A percentile compares a stretch with the other conserved stretches of the same genome.
phyloP scores from a whole-genome alignment of 306 rosid genomes.

The Vigna reflexopilosa region DNA sequence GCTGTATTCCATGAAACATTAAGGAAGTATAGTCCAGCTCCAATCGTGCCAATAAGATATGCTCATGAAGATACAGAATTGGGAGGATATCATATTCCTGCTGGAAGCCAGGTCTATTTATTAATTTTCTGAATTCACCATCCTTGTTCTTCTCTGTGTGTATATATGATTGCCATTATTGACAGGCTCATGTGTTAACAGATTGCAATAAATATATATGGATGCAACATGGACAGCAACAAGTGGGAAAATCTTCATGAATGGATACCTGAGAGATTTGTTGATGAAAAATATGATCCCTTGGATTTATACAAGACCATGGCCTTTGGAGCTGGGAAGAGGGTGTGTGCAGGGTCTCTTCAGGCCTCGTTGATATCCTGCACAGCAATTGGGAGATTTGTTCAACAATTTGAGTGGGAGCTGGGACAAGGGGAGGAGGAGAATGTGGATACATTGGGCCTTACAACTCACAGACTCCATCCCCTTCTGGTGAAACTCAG shows the following conservation, averaged over 20 bases:
- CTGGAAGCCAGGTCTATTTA: constrained; percentile 76
- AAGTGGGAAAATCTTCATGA: constrained; percentile 74
- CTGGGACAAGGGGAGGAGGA: constrained; percentile 77
- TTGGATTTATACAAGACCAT: constrained; percentile 83
- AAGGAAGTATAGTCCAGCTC: constrained; percentile 80
- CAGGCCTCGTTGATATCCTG: constrained; percentile 75
- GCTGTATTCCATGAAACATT: constrained; percentile 94
- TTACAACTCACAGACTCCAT: constrained; percentile 79
- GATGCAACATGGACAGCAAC: constrained; percentile 82
- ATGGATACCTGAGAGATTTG: constrained; percentile 93
- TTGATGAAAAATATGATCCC: constrained; percentile 65
- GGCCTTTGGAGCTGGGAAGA: constrained; percentile 98
- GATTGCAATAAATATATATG: constrained; percentile 91
- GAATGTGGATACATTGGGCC: constrained; percentile 75
- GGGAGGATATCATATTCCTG: constrained; percentile 83
- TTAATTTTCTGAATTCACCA: background rate
- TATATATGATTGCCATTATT: background rate
- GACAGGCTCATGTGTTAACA: constrained; percentile 42
- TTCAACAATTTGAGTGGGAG: constrained; percentile 83
- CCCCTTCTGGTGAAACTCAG: constrained; percentile 67
- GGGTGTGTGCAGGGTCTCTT: constrained; percentile 88
- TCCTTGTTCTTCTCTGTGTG: background rate
- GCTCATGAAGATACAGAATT: constrained; percentile 82
- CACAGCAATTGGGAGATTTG: constrained; percentile 70
- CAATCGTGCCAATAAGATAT: constrained; percentile 73